Percentiles rank a stretch among this genome's conserved stretches.
phyloP scores from a whole-genome alignment of 225 moss, liverwort and hornwort genomes.

The Antitrichia curtipendula region DNA sequence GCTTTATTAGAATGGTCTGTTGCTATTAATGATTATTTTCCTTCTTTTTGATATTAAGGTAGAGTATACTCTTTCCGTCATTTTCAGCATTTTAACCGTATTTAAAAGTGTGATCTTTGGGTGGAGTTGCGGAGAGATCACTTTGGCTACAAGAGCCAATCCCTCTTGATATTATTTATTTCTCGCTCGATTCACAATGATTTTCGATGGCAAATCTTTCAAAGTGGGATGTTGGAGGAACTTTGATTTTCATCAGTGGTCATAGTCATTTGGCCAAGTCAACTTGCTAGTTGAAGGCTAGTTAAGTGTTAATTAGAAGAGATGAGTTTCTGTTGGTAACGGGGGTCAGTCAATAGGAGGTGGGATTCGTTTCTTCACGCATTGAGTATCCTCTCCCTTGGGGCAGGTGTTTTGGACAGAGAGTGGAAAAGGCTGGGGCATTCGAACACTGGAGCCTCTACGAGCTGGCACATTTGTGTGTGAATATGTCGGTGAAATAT shows the following conservation, averaged over 20 bases:
- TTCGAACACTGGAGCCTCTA: conserved; percentile 49
- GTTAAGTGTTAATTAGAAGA: too few species aligned
- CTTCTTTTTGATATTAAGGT: neutral
- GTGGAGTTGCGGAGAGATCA: neutral
- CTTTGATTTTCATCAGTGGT: neutral
- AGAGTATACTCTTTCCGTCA: too few species aligned
- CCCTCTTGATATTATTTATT: neutral
- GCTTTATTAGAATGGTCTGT: neutral
- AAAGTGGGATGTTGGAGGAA: neutral
- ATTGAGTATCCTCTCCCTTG: neutral
- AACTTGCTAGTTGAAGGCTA: neutral
- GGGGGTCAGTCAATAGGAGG: neutral
- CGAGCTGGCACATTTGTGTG: conserved; percentile 71
- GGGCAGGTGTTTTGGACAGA: conserved; percentile 69
- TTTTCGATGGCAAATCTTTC: neutral
- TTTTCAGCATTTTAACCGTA: neutral
- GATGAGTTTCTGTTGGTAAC: neutral
- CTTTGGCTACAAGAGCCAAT: neutral
- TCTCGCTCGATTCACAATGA: neutral
- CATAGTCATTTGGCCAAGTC: neutral
- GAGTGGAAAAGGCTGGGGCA: conserved; percentile 68
- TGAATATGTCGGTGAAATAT: conserved; percentile 64
- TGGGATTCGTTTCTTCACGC: neutral
- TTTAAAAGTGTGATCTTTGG: neutral
- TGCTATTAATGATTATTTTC: neutral